A percentile compares a stretch with the other conserved stretches of the same genome.
phyloP scores from a whole-genome alignment of 805 yeast genomes.

The Brettanomyces bruxellensis region DNA sequence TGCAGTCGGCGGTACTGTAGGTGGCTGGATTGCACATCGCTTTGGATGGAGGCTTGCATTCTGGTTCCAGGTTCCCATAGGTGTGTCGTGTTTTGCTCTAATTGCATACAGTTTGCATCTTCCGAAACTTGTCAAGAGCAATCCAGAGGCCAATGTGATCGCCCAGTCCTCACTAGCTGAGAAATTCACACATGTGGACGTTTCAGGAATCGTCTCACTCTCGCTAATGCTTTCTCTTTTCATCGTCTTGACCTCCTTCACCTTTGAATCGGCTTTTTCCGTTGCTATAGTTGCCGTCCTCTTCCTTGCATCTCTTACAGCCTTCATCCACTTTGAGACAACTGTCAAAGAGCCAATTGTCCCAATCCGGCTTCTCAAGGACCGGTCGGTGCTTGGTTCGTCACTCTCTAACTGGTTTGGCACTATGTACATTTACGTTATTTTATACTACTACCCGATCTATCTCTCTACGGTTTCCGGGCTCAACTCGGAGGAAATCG shows the following conservation, averaged over 20 bases:
- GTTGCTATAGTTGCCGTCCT: conserved; percentile 22
- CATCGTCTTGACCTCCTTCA: conserved; percentile 28
- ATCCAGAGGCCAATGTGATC: neutral
- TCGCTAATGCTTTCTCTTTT: conserved; percentile 23
- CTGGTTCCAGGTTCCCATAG: conserved; percentile 46
- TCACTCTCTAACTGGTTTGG: conserved; percentile 57
- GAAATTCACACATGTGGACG: conserved; percentile 48
- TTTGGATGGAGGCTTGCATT: conserved; percentile 64
- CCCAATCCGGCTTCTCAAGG: conserved; percentile 45
- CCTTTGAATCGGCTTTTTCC: conserved; percentile 35
- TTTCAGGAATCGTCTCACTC: conserved; percentile 28
- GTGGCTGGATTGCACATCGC: conserved; percentile 46
- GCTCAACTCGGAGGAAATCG: conserved; percentile 47
- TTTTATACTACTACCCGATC: conserved; percentile 53
- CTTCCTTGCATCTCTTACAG: conserved; percentile 3
- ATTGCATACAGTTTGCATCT: conserved; percentile 32
- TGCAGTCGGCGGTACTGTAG: conserved; percentile 59
- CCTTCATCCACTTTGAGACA: conserved; percentile 16
- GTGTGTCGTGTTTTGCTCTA: conserved; percentile 28
- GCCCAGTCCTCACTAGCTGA: conserved; percentile 28
- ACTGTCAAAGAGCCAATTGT: conserved; percentile 44
- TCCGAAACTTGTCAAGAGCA: conserved; percentile 28
- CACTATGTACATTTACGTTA: conserved; percentile 37
- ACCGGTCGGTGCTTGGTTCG: conserved; percentile 54
- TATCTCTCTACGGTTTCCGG: conserved; percentile 48